Conservation (phyloP, 106 monocot species). For the Allium sativum region DNA sequence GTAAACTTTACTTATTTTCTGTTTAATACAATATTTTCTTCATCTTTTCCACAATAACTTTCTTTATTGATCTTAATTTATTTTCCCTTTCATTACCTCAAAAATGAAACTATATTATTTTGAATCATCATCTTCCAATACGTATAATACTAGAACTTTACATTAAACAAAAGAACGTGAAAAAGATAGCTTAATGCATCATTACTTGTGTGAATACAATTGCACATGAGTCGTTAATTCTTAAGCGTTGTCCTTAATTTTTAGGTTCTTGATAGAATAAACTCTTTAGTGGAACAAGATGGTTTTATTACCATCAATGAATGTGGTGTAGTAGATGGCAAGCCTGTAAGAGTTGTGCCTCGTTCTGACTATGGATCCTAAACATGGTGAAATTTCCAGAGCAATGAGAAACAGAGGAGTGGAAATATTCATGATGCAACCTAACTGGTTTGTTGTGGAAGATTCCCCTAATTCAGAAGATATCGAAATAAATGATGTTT, state of each 20-base stretch:
- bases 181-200: too few relatives aligned
- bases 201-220: too few relatives aligned
- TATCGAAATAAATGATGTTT: slow-evolving; percentile 25
- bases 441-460: slow-evolving; percentile 14
- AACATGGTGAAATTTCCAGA: slow-evolving; percentile 84
- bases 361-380: slow-evolving; percentile 84
- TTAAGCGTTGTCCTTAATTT: background rate
- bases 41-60: too few relatives aligned
- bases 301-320: slow-evolving; percentile 78
- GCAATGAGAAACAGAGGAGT: slow-evolving; percentile 97
- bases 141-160: too few relatives aligned
- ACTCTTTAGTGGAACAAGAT: slow-evolving; percentile 73
- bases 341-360: slow-evolving; percentile 47
- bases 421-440: slow-evolving; percentile 73
- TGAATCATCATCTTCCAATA: too few relatives aligned
- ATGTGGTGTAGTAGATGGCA: slow-evolving; percentile 84
- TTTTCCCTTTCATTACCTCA: too few relatives aligned
- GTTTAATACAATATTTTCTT: too few relatives aligned
- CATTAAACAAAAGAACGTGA: too few relatives aligned
- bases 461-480: slow-evolving; percentile 5
- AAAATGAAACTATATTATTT: too few relatives aligned
- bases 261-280: slow-evolving; percentile 96
- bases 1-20: too few relatives aligned
- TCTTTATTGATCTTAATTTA: too few relatives aligned
- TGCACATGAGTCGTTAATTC: too few relatives aligned